phyloP scores from a whole-genome alignment of 2,329 filamentous ascomycete genomes.

The Monosporascus sp. region DNA sequence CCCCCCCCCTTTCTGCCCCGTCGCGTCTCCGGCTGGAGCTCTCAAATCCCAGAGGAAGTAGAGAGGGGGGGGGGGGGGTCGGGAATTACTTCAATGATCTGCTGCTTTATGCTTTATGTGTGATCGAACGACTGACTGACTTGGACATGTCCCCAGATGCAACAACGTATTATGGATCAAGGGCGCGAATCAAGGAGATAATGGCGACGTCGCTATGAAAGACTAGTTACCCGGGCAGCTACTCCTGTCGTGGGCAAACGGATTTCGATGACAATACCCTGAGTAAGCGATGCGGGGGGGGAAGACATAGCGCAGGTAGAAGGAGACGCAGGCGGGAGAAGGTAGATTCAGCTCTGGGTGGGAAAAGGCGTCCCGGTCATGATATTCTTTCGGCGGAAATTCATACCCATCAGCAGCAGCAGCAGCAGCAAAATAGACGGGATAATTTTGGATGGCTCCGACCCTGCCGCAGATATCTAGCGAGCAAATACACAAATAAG shows the following conservation, averaged over 20 bases:
- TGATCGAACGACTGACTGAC: not conserved
- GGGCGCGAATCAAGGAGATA: conserved; percentile 45
- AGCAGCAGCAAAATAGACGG: too few species aligned
- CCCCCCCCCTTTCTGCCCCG: too few species aligned
- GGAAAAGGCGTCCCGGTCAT: not conserved
- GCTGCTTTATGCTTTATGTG: not conserved
- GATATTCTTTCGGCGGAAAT: not conserved
- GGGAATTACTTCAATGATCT: not conserved
- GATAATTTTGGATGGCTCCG: not conserved
- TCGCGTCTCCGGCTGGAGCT: too few species aligned
- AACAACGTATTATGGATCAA: conserved; percentile 97
- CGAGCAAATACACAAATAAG: not conserved
- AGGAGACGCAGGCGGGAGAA: not conserved
- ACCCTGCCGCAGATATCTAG: not conserved
- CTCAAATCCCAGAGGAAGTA: not conserved
- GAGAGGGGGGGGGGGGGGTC: not conserved
- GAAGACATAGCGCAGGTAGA: not conserved
- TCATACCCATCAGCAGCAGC: too few species aligned
- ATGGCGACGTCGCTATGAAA: conserved; percentile 54
- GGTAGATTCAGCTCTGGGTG: not conserved
- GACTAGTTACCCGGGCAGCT: conserved; percentile 27
- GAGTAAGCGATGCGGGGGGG: not conserved
- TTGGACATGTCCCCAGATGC: conserved; percentile 37
- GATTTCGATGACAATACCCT: not conserved
- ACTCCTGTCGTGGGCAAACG: not conserved